Percentiles rank a stretch among this genome's conserved stretches.
phyloP scores from a whole-genome alignment of 192 early-diverging fungal species.

The Geranomyces michiganensis region DNA sequence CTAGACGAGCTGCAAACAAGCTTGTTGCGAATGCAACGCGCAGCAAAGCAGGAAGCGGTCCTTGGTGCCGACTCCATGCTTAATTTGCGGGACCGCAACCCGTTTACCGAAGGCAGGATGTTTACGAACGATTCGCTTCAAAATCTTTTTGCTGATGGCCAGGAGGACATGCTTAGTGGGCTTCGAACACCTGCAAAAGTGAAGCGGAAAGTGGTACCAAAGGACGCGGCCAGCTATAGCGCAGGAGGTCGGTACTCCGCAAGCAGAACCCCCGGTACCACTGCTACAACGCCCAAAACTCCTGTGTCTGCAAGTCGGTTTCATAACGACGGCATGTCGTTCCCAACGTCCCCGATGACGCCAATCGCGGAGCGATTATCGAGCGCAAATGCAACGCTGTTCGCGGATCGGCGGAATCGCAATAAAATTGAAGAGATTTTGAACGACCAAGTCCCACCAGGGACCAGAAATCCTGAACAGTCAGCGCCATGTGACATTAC shows the following conservation, averaged over 20 bases:
- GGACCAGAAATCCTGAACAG: not conserved
- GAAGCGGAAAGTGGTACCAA: slow-evolving; percentile 24
- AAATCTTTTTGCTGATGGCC: slow-evolving; percentile 12
- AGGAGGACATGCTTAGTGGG: slow-evolving; percentile 1
- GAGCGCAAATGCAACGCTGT: slow-evolving; percentile 32
- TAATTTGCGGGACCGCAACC: slow-evolving; percentile 18
- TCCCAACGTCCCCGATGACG: slow-evolving; percentile 12
- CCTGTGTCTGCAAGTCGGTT: slow-evolving; percentile 15
- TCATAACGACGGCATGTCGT: slow-evolving; percentile 1
- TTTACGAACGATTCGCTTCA: slow-evolving; percentile 22
- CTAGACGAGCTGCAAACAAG: slow-evolving; percentile 33
- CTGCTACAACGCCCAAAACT: slow-evolving; percentile 20
- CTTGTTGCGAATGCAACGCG: slow-evolving; percentile 23
- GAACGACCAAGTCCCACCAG: slow-evolving; percentile 57
- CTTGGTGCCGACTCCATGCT: slow-evolving; percentile 25
- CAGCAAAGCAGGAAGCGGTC: slow-evolving; percentile 29
- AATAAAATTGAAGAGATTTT: slow-evolving; percentile 58
- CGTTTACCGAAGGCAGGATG: slow-evolving; percentile 21
- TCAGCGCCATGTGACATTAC: slow-evolving; percentile 34
- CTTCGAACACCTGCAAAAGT: slow-evolving; percentile 13
- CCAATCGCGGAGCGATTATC: not conserved
- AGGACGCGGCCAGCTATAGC: slow-evolving; percentile 6
- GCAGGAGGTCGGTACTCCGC: not conserved
- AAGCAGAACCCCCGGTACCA: not conserved
- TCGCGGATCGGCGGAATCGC: slow-evolving; percentile 47